Evolutionary conservation across 1,284 basidiomycete genomes (phyloP).

Genomic region (Irpex sp.): DNA sequence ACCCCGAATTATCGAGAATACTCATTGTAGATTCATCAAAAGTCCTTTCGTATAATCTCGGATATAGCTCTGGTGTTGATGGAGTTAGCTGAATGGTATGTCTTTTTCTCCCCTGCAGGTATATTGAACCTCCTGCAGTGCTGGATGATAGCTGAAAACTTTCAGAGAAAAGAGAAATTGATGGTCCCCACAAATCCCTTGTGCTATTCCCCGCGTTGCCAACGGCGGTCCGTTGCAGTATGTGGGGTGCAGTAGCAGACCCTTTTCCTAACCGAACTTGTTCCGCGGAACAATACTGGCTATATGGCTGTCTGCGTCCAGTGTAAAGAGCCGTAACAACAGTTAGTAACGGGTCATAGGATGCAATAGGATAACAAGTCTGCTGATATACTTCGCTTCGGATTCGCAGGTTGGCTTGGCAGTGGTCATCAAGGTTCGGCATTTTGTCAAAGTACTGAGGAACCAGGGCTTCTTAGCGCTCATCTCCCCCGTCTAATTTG

Average conservation of each 20-base stretch:
- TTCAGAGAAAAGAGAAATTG: not conserved
- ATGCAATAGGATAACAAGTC: not conserved
- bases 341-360: not conserved
- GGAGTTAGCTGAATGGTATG: not conserved
- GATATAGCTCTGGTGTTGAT: not conserved
- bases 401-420: conserved; percentile 3
- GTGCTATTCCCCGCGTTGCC: not conserved
- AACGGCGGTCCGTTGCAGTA: not conserved
- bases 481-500: not conserved
- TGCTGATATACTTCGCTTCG: not conserved
- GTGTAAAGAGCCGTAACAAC: not conserved
- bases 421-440: not conserved
- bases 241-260: not conserved
- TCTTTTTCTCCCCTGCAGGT: not conserved
- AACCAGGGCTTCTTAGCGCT: no score
- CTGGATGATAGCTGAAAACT: not conserved
- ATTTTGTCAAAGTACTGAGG: no score
- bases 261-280: not conserved
- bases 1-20: not conserved
- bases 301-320: not conserved
- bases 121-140: not conserved
- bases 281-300: not conserved
- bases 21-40: not conserved
- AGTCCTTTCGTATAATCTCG: not conserved
- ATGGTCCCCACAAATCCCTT: not conserved